Conservation (phyloP, 1,284 basidiomycete species). For the Trichosporon ovoides region DNA sequence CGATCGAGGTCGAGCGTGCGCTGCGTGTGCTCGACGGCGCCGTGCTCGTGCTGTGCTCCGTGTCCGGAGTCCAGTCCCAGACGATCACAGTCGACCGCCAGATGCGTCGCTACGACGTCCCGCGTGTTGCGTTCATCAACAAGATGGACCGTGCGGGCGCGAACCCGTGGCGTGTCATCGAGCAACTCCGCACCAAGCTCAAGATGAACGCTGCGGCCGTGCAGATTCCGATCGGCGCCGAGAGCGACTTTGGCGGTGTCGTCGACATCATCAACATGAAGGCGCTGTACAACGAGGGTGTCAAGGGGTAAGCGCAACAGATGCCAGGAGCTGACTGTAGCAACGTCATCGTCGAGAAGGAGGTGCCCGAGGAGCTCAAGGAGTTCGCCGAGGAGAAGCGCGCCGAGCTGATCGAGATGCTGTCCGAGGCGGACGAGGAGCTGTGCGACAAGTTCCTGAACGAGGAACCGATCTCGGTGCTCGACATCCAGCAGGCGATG, state of each 20-base stretch:
- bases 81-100: constrained; percentile 98
- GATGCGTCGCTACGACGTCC: constrained; percentile 95
- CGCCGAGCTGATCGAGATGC: constrained; percentile 84
- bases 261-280: constrained; percentile 95
- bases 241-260: constrained; percentile 81
- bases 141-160: constrained; percentile 99
- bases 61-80: constrained; percentile 96
- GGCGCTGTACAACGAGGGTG: constrained; percentile 88
- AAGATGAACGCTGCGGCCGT: constrained; percentile 91
- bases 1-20: constrained; percentile 97
- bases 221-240: constrained; percentile 89
- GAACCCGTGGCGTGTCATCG: constrained; percentile 92
- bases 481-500: constrained; percentile 77
- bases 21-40: constrained; percentile 95
- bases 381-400: constrained; percentile 75
- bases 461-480: constrained; percentile 68
- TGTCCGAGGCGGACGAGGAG: constrained; percentile 93
- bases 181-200: constrained; percentile 87
- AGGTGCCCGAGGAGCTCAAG: constrained; percentile 73
- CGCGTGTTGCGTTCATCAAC: constrained; percentile 94
- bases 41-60: constrained; percentile 92
- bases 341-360: constrained; percentile 72
- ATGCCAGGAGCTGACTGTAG: constrained; percentile 47
- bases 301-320: constrained; percentile 68
- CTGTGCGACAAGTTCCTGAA: constrained; percentile 88